Evolutionary conservation across 345 rosid genomes (phyloP), one percentile per base, ranked within the genome.

Genomic region (Camelina sativa): DNA sequence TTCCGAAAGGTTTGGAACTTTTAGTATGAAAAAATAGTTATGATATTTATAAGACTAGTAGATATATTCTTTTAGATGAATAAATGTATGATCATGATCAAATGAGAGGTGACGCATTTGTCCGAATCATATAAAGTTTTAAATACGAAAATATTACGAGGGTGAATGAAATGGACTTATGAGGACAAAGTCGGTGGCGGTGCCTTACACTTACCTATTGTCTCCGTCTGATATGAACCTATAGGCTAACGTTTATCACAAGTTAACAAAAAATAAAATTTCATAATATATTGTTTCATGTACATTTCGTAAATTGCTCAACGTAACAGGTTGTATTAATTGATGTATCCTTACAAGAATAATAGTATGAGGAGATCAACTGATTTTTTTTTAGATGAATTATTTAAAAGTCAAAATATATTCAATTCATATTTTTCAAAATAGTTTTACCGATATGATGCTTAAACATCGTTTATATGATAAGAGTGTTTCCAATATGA

Each of bases 171-270:
- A 77, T 70, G 50, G 80, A 77, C 80, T 50, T 56, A 71, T 62
- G 80, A 71, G 72, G 35, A 57, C n/a, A 56, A 64, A 20, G 80
- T 77, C 76, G 80, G 80, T 77, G 80, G 59, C 76, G 80, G 80
- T 76, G 80, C 76, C 80, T 77, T 71, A 71, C 80, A 71, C 35
- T 56, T 56, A 50, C 67, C 40, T 37, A 48, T 57, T 71, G 80
- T 77, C 80, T 50, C 61, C 56, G 48, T 71, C 76, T 77, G 72
- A 71, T 71, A 19, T 77, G 55, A 77, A 70, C 80, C 55, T 37
- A 38, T 70, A 64, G 61, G 30, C 61, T 70, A 63, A 70, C n/a
- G 47, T 30, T 55, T 28, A 63, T 76, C 75, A 50, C 16, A 7
- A 28, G 3, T 54, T 58, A 30, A 74, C 35, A 57, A 23, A 34